Percentiles rank a stretch among this genome's conserved stretches.
These are phyloP conservation scores for Pichia nanzhaoensis DNA, from an alignment of 805 yeast species.

Conservation along the genomic window DNA sequence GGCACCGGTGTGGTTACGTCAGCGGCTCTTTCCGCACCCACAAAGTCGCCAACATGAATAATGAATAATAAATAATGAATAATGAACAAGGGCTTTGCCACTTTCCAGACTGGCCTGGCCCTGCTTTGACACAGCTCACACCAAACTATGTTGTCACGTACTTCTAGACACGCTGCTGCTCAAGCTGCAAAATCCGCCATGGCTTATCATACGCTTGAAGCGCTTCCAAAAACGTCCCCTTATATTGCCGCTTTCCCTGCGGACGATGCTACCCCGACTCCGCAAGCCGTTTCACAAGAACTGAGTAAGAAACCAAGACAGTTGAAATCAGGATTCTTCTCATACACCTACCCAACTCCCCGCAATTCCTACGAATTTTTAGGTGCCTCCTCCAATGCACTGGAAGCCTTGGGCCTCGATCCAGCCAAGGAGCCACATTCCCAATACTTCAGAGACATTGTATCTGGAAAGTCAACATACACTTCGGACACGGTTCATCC, in stretches of 20 bases:
- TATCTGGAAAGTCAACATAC: constrained; percentile 51
- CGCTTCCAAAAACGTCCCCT: constrained; percentile 25
- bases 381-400: constrained; percentile 52
- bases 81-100: too few species aligned
- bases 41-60: too few species aligned
- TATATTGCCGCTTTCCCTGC: constrained; percentile 25
- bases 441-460: constrained; percentile 39
- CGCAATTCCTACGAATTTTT: constrained; percentile 49
- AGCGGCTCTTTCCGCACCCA: too few species aligned
- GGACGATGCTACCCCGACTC: constrained; percentile 26
- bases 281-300: constrained; percentile 11
- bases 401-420: constrained; percentile 56
- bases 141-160: too few species aligned
- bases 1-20: too few species aligned
- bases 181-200: too few species aligned
- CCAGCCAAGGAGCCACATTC: constrained; percentile 25
- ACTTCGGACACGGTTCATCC: constrained; percentile 45
- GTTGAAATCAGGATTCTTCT: constrained; percentile 56
- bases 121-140: too few species aligned
- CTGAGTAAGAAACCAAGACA: constrained; percentile 33
- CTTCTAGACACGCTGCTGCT: too few species aligned
- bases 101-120: too few species aligned
- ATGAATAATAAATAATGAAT: too few species aligned
- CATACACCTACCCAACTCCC: constrained; percentile 64
- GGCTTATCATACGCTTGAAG: constrained; percentile 8